phyloP scores from a whole-genome alignment of 139 green algal species.

The Zygnema cylindricum region DNA sequence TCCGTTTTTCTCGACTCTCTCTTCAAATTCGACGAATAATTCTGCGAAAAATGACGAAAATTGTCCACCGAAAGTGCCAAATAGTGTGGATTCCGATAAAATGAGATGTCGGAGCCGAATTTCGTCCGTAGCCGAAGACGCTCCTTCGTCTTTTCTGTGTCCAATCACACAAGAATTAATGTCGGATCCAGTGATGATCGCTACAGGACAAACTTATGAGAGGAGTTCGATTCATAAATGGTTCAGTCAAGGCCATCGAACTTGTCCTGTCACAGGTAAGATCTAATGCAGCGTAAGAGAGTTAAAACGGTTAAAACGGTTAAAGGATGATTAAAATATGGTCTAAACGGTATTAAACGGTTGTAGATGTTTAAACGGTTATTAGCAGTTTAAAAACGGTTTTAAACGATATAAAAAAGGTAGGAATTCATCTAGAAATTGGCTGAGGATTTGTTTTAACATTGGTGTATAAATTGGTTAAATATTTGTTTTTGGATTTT shows the following conservation, averaged over 20 bases:
- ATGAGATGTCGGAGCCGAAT: constrained; percentile 1
- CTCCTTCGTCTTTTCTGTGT: constrained; percentile 32
- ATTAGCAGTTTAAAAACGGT: too few species aligned
- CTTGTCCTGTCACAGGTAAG: constrained; percentile 54
- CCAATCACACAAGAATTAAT: constrained; percentile 52
- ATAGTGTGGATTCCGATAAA: not conserved
- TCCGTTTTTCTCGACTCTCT: not conserved
- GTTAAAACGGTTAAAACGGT: too few species aligned
- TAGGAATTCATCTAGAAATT: too few species aligned
- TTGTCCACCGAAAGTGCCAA: not conserved
- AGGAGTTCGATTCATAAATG: constrained; percentile 47
- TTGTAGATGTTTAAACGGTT: too few species aligned
- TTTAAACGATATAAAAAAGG: too few species aligned
- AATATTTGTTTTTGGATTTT: too few species aligned
- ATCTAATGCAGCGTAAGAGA: too few species aligned
- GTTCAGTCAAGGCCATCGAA: constrained; percentile 39
- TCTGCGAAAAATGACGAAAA: too few species aligned
- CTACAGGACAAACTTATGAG: constrained; percentile 51
- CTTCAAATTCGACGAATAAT: not conserved
- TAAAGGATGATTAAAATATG: too few species aligned
- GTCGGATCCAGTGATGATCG: constrained; percentile 54
- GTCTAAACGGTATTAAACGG: too few species aligned
- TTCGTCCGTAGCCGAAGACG: constrained; percentile 17
- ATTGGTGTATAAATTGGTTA: too few species aligned
- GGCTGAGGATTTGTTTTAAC: too few species aligned